Base-by-base conservation (phyloP, 2,329 filamentous ascomycete genomes). In the Botrytis pseudocinerea region DNA sequence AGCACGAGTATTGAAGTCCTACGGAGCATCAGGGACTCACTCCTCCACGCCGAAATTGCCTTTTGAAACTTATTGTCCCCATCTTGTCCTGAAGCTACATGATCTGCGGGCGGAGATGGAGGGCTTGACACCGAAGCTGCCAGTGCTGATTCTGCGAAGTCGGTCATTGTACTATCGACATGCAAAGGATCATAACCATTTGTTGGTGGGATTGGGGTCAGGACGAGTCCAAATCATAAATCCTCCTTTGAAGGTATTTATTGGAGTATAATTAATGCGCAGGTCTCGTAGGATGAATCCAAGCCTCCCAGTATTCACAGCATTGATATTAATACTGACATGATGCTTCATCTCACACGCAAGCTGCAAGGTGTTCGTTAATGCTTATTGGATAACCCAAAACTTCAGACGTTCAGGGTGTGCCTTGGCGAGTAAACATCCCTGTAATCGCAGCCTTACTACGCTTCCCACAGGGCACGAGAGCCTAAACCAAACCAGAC, bases 31-130 rank as follows among this genome's bases (percentile, higher is more conserved):
- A 48, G 20, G 40, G 35, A 63, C 85, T 74, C 89, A 97, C 95
- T 95, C 85, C 96, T 91, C 96, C 96, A 99, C 82, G 95, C 93
- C 76, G 94, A 93, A 78, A 99, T 97, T 73, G 96, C 96, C 81
- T 92, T 92, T 82, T 99, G 96, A 82, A 99, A 99, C 83, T 97
- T 98, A 85, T 97, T 98, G 78, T 92, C 90, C 51, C 88, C 88
- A 66, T 90, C 88, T 18, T 77, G 75, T 44, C 71, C 74, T 54
- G 74, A 57, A 75, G 75, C 71, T 73, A 54, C 70, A 66, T 76
- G 73, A 32, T 74, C 72, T 70, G 72, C 75, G 46, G 68, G 69
- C 25, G 66, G 48, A 40, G 64, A 76, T 54, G 71, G 66, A 63
- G 66, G 63, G 38, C 66, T 60, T 51, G 63, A 74, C 63, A 70